Evolutionary conservation across 2,329 filamentous ascomycete genomes (phyloP), one percentile per base, ranked within the genome.

Genomic region (Teratosphaeria epicoccoides): DNA sequence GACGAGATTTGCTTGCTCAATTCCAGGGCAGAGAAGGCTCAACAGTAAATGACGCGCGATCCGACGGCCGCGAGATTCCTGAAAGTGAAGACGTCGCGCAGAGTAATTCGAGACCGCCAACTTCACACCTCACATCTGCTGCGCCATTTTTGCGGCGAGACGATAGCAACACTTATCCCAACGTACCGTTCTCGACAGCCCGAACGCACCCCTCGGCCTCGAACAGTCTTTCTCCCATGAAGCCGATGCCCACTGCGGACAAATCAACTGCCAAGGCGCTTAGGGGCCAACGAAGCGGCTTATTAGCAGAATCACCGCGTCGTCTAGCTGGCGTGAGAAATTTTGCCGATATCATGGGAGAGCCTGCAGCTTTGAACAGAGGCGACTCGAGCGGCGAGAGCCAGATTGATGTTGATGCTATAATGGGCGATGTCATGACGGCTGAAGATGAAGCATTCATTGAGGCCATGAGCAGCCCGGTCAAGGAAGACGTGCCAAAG

Each of bases 361-460:
- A 59, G 17, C 53, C 59, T 10, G 59, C 57, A 10, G 56, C 59
- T 11, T 57, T 54, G 5, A 52, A 54, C 17, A 66, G 17, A 24
- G 33, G 47, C 33, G 28, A 24, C 4, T 24, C 64, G 7, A 53
- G 56, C 17, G 63, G 57, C 9, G 59, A 63, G 12, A 53, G 59
- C 2, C 61, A 65, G 29, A 53, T 70, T 7, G 62, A 67, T 43
- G 55, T 69, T 33, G 59, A 66, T 47, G 61, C 55, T 3, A 55
- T 66, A 28, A 60, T 66, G 59, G 53, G 57, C 17, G 57, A 58
- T 47, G 59, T 70, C 23, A 59, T 69, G 55, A 69, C 56, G 25
- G 69, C 50, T 58, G 70, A 64, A 53, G 71, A 73, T 43, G 62
- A 68, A 12, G 56, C 63, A 6, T 62, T 66, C 37, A 59, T 68